Evolutionary conservation across 345 rosid species (phyloP).

Genomic region (Punica granatum): DNA sequence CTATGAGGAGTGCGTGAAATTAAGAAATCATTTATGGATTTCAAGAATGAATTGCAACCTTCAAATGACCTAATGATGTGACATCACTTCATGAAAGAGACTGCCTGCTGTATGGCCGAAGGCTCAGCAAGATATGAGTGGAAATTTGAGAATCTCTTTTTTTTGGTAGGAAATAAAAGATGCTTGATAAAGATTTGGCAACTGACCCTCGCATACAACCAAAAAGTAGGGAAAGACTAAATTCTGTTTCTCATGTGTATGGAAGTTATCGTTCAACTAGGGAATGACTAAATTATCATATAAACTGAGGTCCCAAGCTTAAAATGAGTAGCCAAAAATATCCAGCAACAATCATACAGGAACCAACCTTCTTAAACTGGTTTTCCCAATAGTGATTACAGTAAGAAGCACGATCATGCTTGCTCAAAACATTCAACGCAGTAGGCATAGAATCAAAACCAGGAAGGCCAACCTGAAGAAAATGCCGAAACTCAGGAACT

Average conservation of each 20-base stretch:
- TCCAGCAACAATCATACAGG: background rate
- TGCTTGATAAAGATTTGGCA: background rate
- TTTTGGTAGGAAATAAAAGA: background rate
- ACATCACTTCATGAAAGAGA: background rate
- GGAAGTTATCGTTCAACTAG: background rate
- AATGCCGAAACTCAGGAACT: slow-evolving; percentile 3
- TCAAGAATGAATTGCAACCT: background rate
- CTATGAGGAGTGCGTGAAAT: background rate
- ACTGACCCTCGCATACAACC: background rate
- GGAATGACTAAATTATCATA: background rate
- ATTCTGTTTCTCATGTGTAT: background rate
- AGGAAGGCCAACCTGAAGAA: slow-evolving; percentile 94
- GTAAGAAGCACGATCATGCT: slow-evolving; percentile 96
- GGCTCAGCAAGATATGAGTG: background rate
- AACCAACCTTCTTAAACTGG: slow-evolving; percentile 71
- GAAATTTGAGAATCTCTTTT: background rate
- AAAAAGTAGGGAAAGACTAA: background rate
- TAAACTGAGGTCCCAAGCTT: background rate
- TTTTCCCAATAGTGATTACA: slow-evolving; percentile 97
- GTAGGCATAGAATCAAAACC: slow-evolving; percentile 99
- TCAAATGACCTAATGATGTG: background rate
- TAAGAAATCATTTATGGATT: background rate
- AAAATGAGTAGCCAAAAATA: background rate
- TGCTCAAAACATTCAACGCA: slow-evolving; percentile 83
- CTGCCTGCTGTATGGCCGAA: background rate